Conservation (phyloP, 345 rosid species). For the Mallotus nudiflorus region DNA sequence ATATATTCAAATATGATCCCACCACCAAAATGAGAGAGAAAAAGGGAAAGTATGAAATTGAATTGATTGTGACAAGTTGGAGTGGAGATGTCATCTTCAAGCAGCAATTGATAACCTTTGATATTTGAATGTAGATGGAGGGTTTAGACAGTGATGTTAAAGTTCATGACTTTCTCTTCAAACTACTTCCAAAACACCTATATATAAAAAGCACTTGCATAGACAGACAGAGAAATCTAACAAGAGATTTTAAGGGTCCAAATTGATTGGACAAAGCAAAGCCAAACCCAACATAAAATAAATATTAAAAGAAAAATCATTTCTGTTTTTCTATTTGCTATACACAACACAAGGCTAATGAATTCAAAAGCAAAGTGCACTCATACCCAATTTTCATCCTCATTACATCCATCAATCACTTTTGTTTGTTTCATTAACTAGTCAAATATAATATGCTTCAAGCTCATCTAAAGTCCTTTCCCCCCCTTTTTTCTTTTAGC, state of each 20-base stretch:
- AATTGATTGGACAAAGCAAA: constrained; percentile 20
- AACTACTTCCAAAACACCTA: constrained; percentile 14
- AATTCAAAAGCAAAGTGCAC: constrained; percentile 18
- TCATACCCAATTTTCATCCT: background rate
- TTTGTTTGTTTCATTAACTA: background rate
- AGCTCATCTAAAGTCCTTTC: too few relatives aligned
- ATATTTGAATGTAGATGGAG: background rate
- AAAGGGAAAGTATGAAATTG: background rate
- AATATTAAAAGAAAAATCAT: too few relatives aligned
- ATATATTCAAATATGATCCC: too few relatives aligned
- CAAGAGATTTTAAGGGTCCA: constrained; percentile 8
- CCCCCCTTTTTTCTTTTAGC: too few relatives aligned
- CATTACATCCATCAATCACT: constrained; percentile 12
- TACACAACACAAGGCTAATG: background rate
- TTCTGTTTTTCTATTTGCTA: background rate
- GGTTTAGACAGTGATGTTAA: background rate
- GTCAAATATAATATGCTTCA: too few relatives aligned
- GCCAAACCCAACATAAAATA: constrained; percentile 11
- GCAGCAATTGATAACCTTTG: constrained; percentile 10
- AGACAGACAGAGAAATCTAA: constrained; percentile 7
- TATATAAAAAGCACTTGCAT: background rate
- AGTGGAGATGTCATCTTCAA: constrained; percentile 12
- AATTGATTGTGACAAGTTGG: background rate
- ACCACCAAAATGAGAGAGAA: constrained; percentile 5
- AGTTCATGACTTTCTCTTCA: constrained; percentile 20